Evolutionary conservation across 2,329 filamentous ascomycete species (phyloP).

Genomic region (Alternaria sp.): DNA sequence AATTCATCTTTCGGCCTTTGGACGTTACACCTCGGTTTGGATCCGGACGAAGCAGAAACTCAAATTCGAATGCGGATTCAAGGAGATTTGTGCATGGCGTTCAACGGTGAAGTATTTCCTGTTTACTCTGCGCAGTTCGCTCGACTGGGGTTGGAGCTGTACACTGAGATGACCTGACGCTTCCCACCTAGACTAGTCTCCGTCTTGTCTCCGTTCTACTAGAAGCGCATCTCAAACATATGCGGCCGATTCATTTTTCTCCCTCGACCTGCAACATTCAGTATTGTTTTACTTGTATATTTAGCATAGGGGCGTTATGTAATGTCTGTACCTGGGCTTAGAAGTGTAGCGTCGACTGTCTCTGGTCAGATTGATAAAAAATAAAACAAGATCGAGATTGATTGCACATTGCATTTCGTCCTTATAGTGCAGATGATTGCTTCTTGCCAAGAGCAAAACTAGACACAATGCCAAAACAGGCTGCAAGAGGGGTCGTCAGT

Average conservation of each 20-base stretch:
- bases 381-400: conserved; percentile 31
- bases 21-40: conserved; percentile 35
- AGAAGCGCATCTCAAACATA: conserved; percentile 9
- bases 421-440: background rate
- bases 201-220: conserved; percentile 4
- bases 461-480: background rate
- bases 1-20: conserved; percentile 34
- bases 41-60: conserved; percentile 28
- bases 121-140: conserved; percentile 21
- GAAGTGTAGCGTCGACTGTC: conserved; percentile 15
- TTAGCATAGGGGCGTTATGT: conserved; percentile 15
- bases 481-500: background rate
- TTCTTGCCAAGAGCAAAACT: background rate
- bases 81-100: conserved; percentile 32
- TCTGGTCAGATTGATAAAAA: conserved; percentile 27
- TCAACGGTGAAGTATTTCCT: conserved; percentile 26
- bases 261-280: conserved; percentile 7
- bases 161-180: conserved; percentile 32
- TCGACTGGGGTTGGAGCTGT: conserved; percentile 40
- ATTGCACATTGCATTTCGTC: conserved; percentile 18
- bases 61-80: conserved; percentile 16
- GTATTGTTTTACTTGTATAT: conserved; percentile 11
- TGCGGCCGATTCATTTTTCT: conserved; percentile 14
- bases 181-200: conserved; percentile 11
- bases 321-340: conserved; percentile 19